These are phyloP conservation scores for Dichomitus squalens DNA, from an alignment of 1,284 basidiomycete genomes.

Conservation along the genomic window DNA sequence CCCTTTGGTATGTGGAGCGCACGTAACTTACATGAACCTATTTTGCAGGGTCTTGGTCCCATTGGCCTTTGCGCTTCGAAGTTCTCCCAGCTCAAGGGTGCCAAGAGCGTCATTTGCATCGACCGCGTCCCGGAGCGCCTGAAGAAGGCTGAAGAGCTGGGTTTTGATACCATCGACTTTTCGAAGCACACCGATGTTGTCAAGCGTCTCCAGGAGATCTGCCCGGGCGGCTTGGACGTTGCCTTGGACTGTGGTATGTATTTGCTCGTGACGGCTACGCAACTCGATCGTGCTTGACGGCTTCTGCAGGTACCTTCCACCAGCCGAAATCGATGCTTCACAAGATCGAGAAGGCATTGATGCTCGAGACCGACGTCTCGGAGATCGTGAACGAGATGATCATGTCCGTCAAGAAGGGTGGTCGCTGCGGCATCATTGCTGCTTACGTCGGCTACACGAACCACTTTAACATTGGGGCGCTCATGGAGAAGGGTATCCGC, in stretches of 20 bases:
- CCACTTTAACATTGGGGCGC: slow-evolving; percentile 71
- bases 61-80: slow-evolving; percentile 63
- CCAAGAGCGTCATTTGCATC: slow-evolving; percentile 73
- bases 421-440: slow-evolving; percentile 64
- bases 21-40: background rate
- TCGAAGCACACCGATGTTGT: slow-evolving; percentile 56
- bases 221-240: slow-evolving; percentile 67
- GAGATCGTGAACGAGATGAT: slow-evolving; percentile 78
- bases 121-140: slow-evolving; percentile 68
- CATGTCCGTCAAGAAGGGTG: slow-evolving; percentile 62
- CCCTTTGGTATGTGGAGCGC: background rate
- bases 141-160: slow-evolving; percentile 41
- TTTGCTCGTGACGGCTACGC: background rate
- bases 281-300: background rate
- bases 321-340: slow-evolving; percentile 67
- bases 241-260: slow-evolving; percentile 50
- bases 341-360: slow-evolving; percentile 69
- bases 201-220: slow-evolving; percentile 61
- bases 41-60: slow-evolving; percentile 54
- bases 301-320: slow-evolving; percentile 59
- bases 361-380: slow-evolving; percentile 77
- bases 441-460: slow-evolving; percentile 69
- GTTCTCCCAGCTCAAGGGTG: slow-evolving; percentile 72
- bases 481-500: slow-evolving; percentile 79
- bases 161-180: slow-evolving; percentile 70